Conservation (phyloP, 768 basidiomycete species). For the Coprinellus micaceus region DNA sequence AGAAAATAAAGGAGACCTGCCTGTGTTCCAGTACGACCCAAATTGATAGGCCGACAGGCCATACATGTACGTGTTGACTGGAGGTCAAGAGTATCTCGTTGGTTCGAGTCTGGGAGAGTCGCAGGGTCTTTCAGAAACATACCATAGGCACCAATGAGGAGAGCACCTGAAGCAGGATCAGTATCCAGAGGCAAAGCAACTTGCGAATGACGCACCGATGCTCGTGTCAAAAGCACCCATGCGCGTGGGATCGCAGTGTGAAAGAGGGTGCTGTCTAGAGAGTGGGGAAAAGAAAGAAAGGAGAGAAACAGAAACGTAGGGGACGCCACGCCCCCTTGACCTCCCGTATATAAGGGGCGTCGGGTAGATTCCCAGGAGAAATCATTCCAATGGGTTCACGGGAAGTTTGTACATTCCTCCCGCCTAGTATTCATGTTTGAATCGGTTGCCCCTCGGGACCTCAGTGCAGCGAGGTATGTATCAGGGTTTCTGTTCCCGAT, state of each 20-base stretch:
- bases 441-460: too few relatives aligned
- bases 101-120: neutral
- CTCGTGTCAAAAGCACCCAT: conserved; percentile 4
- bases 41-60: conserved; percentile 1
- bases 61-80: conserved; percentile 4
- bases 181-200: neutral
- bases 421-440: too few relatives aligned
- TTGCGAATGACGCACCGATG: neutral
- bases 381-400: too few relatives aligned
- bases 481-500: too few relatives aligned
- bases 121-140: neutral
- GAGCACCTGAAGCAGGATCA: neutral
- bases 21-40: neutral
- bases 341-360: too few relatives aligned
- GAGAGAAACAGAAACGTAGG: neutral
- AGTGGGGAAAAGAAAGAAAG: neutral
- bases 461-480: too few relatives aligned
- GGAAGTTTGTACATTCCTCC: too few relatives aligned
- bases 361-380: too few relatives aligned
- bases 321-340: neutral
- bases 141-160: neutral
- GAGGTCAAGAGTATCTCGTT: neutral
- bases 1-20: neutral
- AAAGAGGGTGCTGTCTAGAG: neutral
- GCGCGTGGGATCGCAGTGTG: neutral